phyloP scores from a whole-genome alignment of 169 alveolate species.

The Toxoplasma gondii region DNA sequence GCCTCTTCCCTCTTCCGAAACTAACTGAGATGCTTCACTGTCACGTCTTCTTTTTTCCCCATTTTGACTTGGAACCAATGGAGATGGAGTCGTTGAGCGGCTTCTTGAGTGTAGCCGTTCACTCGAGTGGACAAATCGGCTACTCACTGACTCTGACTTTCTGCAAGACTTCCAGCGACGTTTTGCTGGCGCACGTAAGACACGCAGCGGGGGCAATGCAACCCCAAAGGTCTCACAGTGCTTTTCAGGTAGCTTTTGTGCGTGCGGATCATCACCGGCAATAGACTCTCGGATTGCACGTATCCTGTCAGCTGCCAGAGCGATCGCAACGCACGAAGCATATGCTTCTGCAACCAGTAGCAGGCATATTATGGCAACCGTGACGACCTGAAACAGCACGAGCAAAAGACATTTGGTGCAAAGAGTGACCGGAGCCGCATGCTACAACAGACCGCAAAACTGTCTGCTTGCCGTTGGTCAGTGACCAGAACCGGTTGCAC shows the following conservation, averaged over 20 bases:
- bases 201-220: neutral
- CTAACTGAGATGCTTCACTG: no score
- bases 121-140: no score
- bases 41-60: no score
- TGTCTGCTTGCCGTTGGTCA: no score
- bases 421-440: neutral
- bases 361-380: neutral
- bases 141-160: no score
- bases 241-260: neutral
- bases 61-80: no score
- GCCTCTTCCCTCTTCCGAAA: no score
- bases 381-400: neutral
- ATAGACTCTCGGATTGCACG: neutral
- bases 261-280: neutral
- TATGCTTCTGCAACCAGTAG: neutral
- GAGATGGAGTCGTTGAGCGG: no score
- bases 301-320: neutral
- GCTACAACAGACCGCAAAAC: no score
- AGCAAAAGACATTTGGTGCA: neutral
- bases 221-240: neutral
- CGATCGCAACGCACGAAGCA: slow-evolving; percentile 29
- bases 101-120: no score
- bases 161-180: no score
- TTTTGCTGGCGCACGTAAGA: neutral
- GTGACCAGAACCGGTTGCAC: no score